Base-by-base conservation (phyloP, 371 early-diverging fungal genomes). In the Funneliformis caledonium region DNA sequence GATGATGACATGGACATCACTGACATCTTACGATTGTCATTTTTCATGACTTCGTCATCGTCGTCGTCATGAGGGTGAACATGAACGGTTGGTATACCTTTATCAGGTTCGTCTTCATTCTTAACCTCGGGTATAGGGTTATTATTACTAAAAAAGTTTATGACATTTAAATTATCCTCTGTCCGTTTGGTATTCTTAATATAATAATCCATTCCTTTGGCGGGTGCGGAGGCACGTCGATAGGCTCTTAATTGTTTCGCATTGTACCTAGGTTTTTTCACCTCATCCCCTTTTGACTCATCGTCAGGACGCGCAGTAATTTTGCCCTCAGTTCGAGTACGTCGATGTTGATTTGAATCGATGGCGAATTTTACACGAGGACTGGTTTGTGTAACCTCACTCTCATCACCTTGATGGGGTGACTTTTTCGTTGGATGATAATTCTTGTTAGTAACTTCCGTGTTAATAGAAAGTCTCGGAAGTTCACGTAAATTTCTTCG, bases 401-500 rank as follows among this genome's bases (percentile, higher is more conserved):
- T 7, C 4, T 74, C 56, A 31, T 9, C 12, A 33, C n/a, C 37
- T 74, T 48, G 26, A 11, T 10, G 45, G 8, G 31, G 5, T 31
- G n/a, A 31, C 10, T 31, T 26, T 9, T 47, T 22, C n/a, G 47
- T 0, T 0, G 16, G 22, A 42, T 5, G 1, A 56, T 31, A 74
- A 14, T 74, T 19, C 56, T 52, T 47, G 14, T 73, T 11, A 45
- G 14, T 43, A n/a, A 43, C 10, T 3, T 42, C 7, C 2, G 37
- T 74, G 19, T 56, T 26, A 12, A 72, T 68, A 37, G 16, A 16
- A 26, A 68, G n/a, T 19, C 72, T 72, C 12, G 75, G 75, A 19
- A 69, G 43, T 42, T 78, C 69, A 12, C 48, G 16, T 37, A 68
- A 31, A 42, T 62, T 50, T 78, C 43, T 68, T 68, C 67, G 26